Base-by-base conservation (phyloP, 2,329 filamentous ascomycete genomes). In the Nothophaeocryptopus gaeumannii region DNA sequence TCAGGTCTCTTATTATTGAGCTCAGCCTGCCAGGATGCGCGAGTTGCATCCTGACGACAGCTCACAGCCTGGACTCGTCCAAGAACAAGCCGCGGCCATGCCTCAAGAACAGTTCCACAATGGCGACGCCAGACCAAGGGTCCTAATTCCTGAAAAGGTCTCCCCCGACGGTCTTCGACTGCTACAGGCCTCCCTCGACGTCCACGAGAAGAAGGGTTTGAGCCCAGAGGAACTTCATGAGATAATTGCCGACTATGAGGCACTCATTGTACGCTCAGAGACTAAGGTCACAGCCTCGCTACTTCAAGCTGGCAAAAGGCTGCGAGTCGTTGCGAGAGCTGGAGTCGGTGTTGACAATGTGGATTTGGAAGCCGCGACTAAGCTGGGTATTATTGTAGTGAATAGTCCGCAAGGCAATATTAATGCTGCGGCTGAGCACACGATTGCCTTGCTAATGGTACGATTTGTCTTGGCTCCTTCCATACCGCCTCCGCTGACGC, bases 261-360 rank as follows among this genome's bases (percentile, higher is more conserved):
- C 85, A 14, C 77, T 92, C 44, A 87, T 92, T 53, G 83, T 92
- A 35, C 83, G 88, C 2, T 91, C 87, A 33, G 88, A 90, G 70
- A 92, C 88, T 1, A 86, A 90, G 63, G 87, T 92, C 52, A 91
- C 85, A 0, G 78, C 84, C 0, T 72, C 78, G 2, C 76, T 92
- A 1, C 76, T 92, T 10, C 70, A 74, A 10, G 84, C 83, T 1
- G 87, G 81, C 8, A 80, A 76, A 58, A 85, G 82, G 51, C 76
- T 92, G 44, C 85, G 86, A 58, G 88, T 92, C 8, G 86, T 93
- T 15, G 88, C 87, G 2, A 78, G 88, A 53, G 88, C 88, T 10
- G 88, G 88, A 10, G 88, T 92, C 1, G 88, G 86, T 30, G 86
- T 92, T 16, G 87, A 92, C 71, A 91, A 92, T 70, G 88, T 93